phyloP scores from a whole-genome alignment of 768 basidiomycete species.

The Tubosaeta sp. region DNA sequence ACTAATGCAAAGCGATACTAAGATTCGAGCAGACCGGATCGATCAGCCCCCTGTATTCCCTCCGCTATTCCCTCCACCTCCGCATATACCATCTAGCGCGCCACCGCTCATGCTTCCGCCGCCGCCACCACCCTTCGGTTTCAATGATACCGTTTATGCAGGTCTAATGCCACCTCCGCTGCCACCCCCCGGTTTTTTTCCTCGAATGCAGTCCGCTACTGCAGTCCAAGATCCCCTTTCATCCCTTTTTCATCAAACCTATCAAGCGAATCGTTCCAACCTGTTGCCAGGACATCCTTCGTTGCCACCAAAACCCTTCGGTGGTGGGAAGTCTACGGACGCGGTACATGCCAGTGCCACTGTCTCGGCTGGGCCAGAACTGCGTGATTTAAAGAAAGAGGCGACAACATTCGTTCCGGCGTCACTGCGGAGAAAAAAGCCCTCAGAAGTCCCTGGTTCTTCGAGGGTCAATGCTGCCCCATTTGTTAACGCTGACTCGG shows the following conservation, averaged over 20 bases:
- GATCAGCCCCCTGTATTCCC: background rate
- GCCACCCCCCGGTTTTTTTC: slow-evolving; percentile 66
- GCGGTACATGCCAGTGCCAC: slow-evolving; percentile 50
- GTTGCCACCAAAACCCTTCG: slow-evolving; percentile 39
- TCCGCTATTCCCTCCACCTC: slow-evolving; percentile 21
- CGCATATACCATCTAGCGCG: slow-evolving; percentile 10
- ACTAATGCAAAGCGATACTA: background rate
- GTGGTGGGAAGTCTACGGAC: slow-evolving; percentile 38
- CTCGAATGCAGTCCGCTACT: slow-evolving; percentile 46
- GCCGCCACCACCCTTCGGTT: slow-evolving; percentile 10
- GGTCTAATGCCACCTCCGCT: slow-evolving; percentile 28
- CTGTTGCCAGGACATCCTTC: slow-evolving; percentile 39
- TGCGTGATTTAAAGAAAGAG: slow-evolving; percentile 94
- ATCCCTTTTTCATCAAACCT: slow-evolving; percentile 72
- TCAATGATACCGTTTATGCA: slow-evolving; percentile 2
- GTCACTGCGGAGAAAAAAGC: slow-evolving; percentile 72
- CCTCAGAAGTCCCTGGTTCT: slow-evolving; percentile 29
- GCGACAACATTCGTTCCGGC: slow-evolving; percentile 88
- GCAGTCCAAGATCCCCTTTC: slow-evolving; percentile 74
- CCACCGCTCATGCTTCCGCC: slow-evolving; percentile 20
- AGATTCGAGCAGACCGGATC: slow-evolving; percentile 7
- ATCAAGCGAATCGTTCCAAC: slow-evolving; percentile 62
- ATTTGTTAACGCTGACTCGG: slow-evolving; percentile 35
- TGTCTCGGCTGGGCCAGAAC: slow-evolving; percentile 78
- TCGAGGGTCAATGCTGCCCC: slow-evolving; percentile 65